Evolutionary conservation across 2,329 filamentous ascomycete species (phyloP), one percentile per base, ranked within the genome.

Genomic region (Pseudogymnoascus verrucosus): DNA sequence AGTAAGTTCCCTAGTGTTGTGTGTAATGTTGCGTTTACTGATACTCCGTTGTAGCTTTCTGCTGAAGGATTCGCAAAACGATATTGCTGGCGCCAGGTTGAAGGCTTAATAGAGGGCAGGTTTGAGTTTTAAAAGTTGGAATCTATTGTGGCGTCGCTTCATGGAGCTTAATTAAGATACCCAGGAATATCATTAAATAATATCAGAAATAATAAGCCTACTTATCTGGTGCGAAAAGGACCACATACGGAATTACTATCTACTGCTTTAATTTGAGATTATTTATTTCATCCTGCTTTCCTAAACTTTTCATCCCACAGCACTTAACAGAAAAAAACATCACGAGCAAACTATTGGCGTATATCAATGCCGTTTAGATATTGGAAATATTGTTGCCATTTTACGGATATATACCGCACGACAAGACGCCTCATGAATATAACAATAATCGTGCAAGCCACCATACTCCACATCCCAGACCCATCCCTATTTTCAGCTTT

Each of bases 31-130:
- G 42, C 67, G 70, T 26, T 68, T 34, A n/a, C 34, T 63, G 6
- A 36, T 60, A 23, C n/a, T 61, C 19, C 14, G 0, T 16, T 16
- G 36, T 69, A 96, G 93, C 71, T 98, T 96, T 75, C 78, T 98
- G 66, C 79, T 96, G 66, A 93, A 86, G 75, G 93, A 97, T 75
- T 86, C 91, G 4, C 85, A 89, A 71, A 89, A 96, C 70, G 93
- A 96, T 70, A 82, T 96, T 69, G 84, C 89, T 44, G 83, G 83
- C 66, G 83, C 86, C 70, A 82, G 90, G 70, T 77, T 91, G 64
- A 96, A 96, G 76, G 85, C 86, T 69, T 89, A 73, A 68, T 60
- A 10, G 12, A n/a, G n/a, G 44, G 23, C 44, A 51, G 8, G 40
- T 28, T 51, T 51, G 23, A n/a, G 44, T 28, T 28, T 51, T 51